phyloP scores from a whole-genome alignment of 2,329 filamentous ascomycete genomes.

The Magnaporthales sp. region DNA sequence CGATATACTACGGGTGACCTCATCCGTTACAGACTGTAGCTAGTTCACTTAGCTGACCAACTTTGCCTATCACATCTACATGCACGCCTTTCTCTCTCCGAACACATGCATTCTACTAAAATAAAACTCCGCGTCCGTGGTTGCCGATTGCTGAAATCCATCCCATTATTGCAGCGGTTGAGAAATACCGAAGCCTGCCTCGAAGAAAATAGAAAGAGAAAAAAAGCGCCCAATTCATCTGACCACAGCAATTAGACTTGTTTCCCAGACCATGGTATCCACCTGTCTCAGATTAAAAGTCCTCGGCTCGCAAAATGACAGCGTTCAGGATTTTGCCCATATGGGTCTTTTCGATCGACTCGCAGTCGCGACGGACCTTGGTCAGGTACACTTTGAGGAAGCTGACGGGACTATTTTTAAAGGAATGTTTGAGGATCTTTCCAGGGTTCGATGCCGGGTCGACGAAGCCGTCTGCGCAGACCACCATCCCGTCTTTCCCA shows the following conservation, averaged over 20 bases:
- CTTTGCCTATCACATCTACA: background rate
- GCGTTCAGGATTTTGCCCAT: slow-evolving; percentile 28
- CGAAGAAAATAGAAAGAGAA: background rate
- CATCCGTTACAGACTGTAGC: background rate
- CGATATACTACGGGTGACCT: background rate
- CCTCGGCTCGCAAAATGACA: slow-evolving; percentile 17
- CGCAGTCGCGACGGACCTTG: slow-evolving; percentile 26
- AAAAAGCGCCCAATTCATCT: background rate
- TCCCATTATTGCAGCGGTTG: background rate
- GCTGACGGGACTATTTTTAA: background rate
- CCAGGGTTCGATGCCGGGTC: background rate
- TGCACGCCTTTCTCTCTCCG: background rate
- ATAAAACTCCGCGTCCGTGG: background rate
- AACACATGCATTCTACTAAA: background rate
- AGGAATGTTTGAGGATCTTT: background rate
- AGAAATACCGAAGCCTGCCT: background rate
- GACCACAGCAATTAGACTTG: background rate
- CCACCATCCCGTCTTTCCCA: background rate
- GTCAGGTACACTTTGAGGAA: slow-evolving; percentile 24
- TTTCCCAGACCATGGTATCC: background rate
- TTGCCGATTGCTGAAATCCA: background rate
- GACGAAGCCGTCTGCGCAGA: slow-evolving; percentile 1
- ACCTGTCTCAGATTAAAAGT: background rate
- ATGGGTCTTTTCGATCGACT: slow-evolving; percentile 31
- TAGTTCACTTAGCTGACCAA: background rate